Evolutionary conservation across 1,284 basidiomycete species (phyloP), one percentile per base, ranked within the genome.

Genomic region (Boletus smithii): DNA sequence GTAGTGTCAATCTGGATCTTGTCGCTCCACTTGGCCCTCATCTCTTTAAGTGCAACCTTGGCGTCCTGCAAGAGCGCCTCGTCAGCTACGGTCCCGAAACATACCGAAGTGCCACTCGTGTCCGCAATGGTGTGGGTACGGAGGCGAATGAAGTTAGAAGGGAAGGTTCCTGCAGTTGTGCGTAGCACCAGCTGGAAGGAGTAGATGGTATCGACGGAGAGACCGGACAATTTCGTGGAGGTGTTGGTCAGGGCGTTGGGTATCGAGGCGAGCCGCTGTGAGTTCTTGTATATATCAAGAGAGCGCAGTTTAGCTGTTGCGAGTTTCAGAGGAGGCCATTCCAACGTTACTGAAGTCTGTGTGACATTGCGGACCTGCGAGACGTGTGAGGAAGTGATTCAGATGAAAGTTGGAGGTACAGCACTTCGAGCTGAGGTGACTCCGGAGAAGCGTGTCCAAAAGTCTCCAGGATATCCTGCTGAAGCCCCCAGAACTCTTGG

Each of bases 1-100:
- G 93, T 95, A 5, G 94, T 97, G 61, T 97, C 94, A 49, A 98
- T 94, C 70, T 95, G 91, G 22, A 99, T 94, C 57, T 85, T 86
- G 55, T 95, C 88, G 56, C 85, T 90, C 83, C 87, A 66, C 54
- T 87, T 86, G 0, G 90, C 94, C 18, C 77, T 78, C 84, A 97
- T 95, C 56, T 89, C 84, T 36, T 75, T 63, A 42, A 97, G 67
- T 8, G 90, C 89, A 45, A 79, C 65, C 64, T 90, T 91, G 33
- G 85, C 81, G 50, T 91, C 83, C 59, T 88, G 85, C 43, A 94
- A 72, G 48, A 93, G 65, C 0, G 81, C 76, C 2, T 77, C 69
- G 53, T 95, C 91, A 49, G 89, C 77, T 2, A 95, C 80, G 24
- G 87, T 88, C 0, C 93, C 94, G 58, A 97, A 95, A 69, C 91